phyloP scores from a whole-genome alignment of 1,139 yeast genomes.

The Suhomyces taliae region DNA sequence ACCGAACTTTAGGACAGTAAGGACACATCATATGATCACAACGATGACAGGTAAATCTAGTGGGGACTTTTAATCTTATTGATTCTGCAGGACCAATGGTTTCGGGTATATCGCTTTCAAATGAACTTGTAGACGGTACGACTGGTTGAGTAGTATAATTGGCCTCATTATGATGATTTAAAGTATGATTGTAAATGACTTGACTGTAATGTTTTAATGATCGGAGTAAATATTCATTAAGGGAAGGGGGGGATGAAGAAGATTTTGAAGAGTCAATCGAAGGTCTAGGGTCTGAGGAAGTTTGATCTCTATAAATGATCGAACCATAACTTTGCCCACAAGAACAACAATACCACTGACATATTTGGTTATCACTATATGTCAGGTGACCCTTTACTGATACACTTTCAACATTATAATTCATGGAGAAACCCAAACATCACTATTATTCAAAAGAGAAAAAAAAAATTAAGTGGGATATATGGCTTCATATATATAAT shows the following conservation, averaged over 20 bases:
- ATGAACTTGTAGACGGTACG: background rate
- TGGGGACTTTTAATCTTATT: constrained; percentile 20
- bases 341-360: constrained; percentile 56
- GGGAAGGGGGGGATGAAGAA: constrained; percentile 2
- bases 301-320: constrained; percentile 28
- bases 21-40: constrained; percentile 59
- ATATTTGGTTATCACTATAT: constrained; percentile 33
- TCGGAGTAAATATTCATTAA: constrained; percentile 13
- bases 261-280: background rate
- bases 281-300: background rate
- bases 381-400: constrained; percentile 1
- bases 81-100: background rate
- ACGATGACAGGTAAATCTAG: constrained; percentile 46
- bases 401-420: constrained; percentile 5
- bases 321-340: constrained; percentile 54
- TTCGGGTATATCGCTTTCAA: background rate
- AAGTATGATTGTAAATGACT: constrained; percentile 20
- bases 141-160: constrained; percentile 2
- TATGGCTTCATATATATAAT: constrained; percentile 2
- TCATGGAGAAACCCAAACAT: constrained; percentile 7
- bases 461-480: background rate
- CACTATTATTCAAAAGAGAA: background rate
- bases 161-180: constrained; percentile 1
- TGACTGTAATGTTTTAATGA: constrained; percentile 32
- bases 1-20: constrained; percentile 47